Base-by-base conservation (phyloP, 192 early-diverging fungal species). In the Coemansia sp. region DNA sequence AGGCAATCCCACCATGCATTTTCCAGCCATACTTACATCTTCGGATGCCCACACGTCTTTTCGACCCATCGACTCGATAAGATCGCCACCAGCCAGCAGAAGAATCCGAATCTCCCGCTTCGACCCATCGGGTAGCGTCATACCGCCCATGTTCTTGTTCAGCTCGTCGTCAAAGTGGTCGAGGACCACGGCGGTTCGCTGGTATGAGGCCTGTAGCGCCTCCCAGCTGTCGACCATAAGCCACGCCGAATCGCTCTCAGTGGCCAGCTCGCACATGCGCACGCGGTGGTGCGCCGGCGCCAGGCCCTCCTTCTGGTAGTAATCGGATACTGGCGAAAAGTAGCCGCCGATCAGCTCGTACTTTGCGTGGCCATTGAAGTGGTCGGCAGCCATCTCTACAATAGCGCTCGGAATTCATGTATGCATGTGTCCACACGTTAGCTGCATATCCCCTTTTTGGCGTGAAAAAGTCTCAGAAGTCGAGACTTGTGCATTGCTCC, bases 151-250 rank as follows among this genome's bases (percentile, higher is more conserved):
- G 0, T 78, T 67, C 1, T 64, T 80, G 62, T 98, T 98, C 53
- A 98, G 64, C 67, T 93, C 82, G 2, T 88, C 67, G 59, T 97
- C 83, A 75, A 99, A 95, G 67, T 99, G 97, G 78, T 96, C 92
- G 19, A 99, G 62, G 2, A 97, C 96, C 57, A 86, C 74, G 1
- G 89, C 90, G 0, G 96, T 97, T 17, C 89, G 75, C 58, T 86
- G 84, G 55, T 93, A 96, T 30, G 79, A 82, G 12, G 71, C 60
- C 64, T 93, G 90, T 48, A 83, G 48, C 39, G 86, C 80, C 61
- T 99, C 96, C 94, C 94, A 99, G 41, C 82, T 78, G 78, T 99
- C 96, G 12, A 96, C 92, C 90, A 94, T 95, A 20, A 99, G 66
- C 91, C 92, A 99, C n/a, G 82, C 70, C 36, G 88, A 90, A 36